These are phyloP conservation scores for Russula lepida DNA, from an alignment of 768 basidiomycete genomes.

Conservation along the genomic window DNA sequence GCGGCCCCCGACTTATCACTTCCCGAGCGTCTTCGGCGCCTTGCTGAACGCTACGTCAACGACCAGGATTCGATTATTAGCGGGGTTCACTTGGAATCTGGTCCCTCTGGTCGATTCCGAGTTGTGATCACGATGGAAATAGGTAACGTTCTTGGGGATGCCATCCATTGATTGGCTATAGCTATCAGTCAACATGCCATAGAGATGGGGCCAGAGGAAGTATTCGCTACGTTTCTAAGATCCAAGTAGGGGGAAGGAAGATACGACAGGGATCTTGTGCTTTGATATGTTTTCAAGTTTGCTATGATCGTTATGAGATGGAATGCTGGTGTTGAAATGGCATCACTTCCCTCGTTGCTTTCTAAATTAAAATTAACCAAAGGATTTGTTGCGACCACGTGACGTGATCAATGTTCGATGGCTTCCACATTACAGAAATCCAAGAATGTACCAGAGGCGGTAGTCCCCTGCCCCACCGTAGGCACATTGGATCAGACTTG, in stretches of 20 bases:
- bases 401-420: no score
- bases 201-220: no score
- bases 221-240: not conserved
- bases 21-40: not conserved
- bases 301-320: not conserved
- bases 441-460: no score
- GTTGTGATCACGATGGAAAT: not conserved
- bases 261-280: not conserved
- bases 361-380: no score
- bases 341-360: not conserved
- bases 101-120: not conserved
- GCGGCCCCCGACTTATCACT: not conserved
- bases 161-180: not conserved
- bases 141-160: not conserved
- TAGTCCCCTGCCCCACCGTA: no score
- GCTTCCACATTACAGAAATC: no score
- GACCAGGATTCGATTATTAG: not conserved
- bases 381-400: not conserved
- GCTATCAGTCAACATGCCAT: not conserved
- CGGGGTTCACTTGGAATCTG: not conserved
- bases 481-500: no score
- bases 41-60: not conserved
- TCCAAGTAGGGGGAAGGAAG: not conserved
- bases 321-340: not conserved
- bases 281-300: not conserved